Evolutionary conservation across 805 yeast genomes (phyloP).

Genomic region (Nakazawaea ernobii): DNA sequence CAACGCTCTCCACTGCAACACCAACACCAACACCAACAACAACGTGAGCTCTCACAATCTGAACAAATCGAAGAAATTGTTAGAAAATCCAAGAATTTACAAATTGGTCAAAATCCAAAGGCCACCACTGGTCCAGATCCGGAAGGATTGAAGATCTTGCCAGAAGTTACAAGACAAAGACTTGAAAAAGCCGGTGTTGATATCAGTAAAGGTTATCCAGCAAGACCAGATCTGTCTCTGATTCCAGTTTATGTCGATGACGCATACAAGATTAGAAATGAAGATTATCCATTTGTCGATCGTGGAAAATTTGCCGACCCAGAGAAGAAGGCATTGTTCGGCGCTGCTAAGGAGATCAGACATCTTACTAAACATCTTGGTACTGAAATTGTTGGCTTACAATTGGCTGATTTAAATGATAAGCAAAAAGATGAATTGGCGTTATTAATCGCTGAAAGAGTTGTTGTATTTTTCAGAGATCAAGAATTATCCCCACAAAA

Average conservation of each 20-base stretch:
- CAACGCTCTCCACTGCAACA: constrained; percentile 1
- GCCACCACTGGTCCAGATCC: constrained; percentile 8
- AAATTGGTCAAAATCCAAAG: constrained; percentile 10
- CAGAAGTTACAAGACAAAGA: constrained; percentile 24
- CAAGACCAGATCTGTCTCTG: constrained; percentile 25
- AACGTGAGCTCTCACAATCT: constrained; percentile 14
- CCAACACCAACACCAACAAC: constrained; percentile 1
- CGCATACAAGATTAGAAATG: constrained; percentile 30
- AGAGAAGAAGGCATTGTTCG: constrained; percentile 34
- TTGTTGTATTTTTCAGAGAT: constrained; percentile 44
- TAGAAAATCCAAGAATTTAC: constrained; percentile 12
- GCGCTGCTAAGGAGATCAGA: constrained; percentile 35
- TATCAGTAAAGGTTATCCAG: constrained; percentile 34
- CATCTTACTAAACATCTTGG: constrained; percentile 42
- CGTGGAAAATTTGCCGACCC: constrained; percentile 33
- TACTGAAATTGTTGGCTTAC: constrained; percentile 43
- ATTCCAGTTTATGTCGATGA: constrained; percentile 36
- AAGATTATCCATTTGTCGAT: constrained; percentile 28
- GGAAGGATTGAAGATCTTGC: constrained; percentile 21
- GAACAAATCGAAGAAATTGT: constrained; percentile 19
- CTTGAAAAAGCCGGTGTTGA: constrained; percentile 30
- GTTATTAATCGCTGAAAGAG: constrained; percentile 36
- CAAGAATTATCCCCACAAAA: constrained; percentile 38
- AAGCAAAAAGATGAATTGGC: constrained; percentile 39
- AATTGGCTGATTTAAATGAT: constrained; percentile 33